Evolutionary conservation across 2,329 filamentous ascomycete genomes (phyloP).

Genomic region (Claviceps humidiphila): DNA sequence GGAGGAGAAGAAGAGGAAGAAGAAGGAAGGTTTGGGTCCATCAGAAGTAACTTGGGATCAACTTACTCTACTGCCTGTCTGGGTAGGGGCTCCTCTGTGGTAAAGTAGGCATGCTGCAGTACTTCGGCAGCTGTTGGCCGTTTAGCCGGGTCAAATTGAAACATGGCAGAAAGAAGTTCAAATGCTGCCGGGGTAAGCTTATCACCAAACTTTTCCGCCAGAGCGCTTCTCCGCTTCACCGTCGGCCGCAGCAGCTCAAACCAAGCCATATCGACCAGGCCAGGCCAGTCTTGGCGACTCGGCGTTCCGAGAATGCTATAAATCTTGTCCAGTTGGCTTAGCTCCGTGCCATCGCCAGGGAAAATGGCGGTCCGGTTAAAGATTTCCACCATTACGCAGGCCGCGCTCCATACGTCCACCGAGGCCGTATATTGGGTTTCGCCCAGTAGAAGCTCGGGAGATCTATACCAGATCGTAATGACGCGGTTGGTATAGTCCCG

Average conservation of each 20-base stretch:
- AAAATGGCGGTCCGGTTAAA: conserved; percentile 92
- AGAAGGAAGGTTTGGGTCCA: background rate
- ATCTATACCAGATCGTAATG: conserved; percentile 96
- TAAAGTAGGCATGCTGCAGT: conserved; percentile 80
- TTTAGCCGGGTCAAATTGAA: conserved; percentile 74
- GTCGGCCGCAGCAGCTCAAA: conserved; percentile 79
- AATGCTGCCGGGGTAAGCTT: conserved; percentile 68
- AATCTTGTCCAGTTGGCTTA: conserved; percentile 94
- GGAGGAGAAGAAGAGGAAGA: background rate
- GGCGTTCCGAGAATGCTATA: conserved; percentile 86
- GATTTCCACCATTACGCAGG: conserved; percentile 92
- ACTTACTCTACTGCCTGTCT: conserved; percentile 71
- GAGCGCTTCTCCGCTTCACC: conserved; percentile 58
- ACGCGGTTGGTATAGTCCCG: conserved; percentile 97
- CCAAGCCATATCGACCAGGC: conserved; percentile 89
- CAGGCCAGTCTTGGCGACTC: conserved; percentile 73
- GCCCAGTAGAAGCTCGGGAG: conserved; percentile 77
- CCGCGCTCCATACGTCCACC: conserved; percentile 93
- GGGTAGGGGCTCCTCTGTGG: conserved; percentile 61
- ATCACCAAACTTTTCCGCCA: conserved; percentile 71
- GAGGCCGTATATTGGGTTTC: conserved; percentile 83
- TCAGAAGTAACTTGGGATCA: background rate
- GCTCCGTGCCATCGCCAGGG: conserved; percentile 87
- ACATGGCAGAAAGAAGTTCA: conserved; percentile 71
- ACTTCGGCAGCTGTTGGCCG: conserved; percentile 76